phyloP scores from a whole-genome alignment of 768 basidiomycete genomes.

The Hortiboletus campestris region DNA sequence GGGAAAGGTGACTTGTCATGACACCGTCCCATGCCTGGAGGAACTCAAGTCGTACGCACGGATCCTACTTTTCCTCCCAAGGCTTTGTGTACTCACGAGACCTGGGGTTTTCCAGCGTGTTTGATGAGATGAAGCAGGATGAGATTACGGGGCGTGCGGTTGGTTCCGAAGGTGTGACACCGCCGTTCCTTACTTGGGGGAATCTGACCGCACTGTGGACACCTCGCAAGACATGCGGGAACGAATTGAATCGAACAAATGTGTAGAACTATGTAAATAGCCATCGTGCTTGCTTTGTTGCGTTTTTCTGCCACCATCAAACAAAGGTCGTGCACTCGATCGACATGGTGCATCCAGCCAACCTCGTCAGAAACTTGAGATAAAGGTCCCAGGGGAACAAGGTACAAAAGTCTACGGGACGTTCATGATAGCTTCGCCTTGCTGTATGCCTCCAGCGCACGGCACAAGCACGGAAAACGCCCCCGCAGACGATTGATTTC shows the following conservation, averaged over 20 bases:
- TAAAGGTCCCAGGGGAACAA: too few relatives aligned
- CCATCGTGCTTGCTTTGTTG: too few relatives aligned
- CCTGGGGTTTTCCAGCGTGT: conserved; percentile 8
- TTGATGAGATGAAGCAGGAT: conserved; percentile 19
- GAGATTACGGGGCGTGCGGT: conserved; percentile 18
- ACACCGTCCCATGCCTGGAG: conserved; percentile 23
- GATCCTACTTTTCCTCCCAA: neutral
- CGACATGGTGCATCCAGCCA: too few relatives aligned
- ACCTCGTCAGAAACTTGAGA: neutral
- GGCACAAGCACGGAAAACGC: conserved; percentile 13
- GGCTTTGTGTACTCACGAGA: neutral
- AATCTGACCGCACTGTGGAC: too few relatives aligned
- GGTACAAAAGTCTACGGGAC: neutral
- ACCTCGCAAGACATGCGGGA: neutral
- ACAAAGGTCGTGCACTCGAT: too few relatives aligned
- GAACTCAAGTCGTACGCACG: conserved; percentile 27
- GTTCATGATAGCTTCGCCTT: conserved; percentile 11
- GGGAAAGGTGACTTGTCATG: conserved; percentile 40
- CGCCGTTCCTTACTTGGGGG: too few relatives aligned
- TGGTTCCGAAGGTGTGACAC: conserved; percentile 21
- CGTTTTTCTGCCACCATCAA: too few relatives aligned
- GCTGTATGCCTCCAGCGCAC: conserved; percentile 18
- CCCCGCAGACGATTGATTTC: conserved; percentile 19
- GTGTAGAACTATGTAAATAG: too few relatives aligned
- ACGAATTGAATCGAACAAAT: neutral